Percentiles rank a stretch among this genome's conserved stretches.
Evolutionary conservation across 345 rosid species (phyloP).

Genomic region (Camelina sativa): DNA sequence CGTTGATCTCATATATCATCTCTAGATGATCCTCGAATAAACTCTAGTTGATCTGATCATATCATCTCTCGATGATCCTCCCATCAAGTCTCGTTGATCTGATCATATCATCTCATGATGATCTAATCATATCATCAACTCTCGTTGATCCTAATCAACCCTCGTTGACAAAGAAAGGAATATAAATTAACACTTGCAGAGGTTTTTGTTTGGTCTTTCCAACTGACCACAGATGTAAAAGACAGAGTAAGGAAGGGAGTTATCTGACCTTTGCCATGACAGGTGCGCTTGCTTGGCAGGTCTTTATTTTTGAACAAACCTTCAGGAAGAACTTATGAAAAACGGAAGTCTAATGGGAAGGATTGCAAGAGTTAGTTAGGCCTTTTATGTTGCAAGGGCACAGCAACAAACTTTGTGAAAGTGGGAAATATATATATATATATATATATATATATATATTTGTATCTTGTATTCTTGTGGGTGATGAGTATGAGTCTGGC

Average conservation of each 20-base stretch:
- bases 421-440: neutral
- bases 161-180: neutral
- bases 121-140: neutral
- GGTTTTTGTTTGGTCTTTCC: constrained; percentile 1
- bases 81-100: neutral
- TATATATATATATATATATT: too few relatives aligned
- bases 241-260: neutral
- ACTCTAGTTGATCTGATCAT: neutral
- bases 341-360: too few relatives aligned
- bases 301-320: too few relatives aligned
- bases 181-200: neutral
- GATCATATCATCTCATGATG: neutral
- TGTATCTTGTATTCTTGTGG: neutral
- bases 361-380: neutral
- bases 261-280: constrained; percentile 36
- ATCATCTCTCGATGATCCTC: neutral
- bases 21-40: too few relatives aligned
- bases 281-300: constrained; percentile 42
- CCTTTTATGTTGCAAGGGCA: too few relatives aligned
- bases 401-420: neutral
- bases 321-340: too few relatives aligned
- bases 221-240: neutral
- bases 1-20: too few relatives aligned
- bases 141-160: neutral
- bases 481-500: neutral